A percentile compares a stretch with the other conserved stretches of the same genome.
phyloP scores from a whole-genome alignment of 2,329 filamentous ascomycete species.

The Alternaria longipes region DNA sequence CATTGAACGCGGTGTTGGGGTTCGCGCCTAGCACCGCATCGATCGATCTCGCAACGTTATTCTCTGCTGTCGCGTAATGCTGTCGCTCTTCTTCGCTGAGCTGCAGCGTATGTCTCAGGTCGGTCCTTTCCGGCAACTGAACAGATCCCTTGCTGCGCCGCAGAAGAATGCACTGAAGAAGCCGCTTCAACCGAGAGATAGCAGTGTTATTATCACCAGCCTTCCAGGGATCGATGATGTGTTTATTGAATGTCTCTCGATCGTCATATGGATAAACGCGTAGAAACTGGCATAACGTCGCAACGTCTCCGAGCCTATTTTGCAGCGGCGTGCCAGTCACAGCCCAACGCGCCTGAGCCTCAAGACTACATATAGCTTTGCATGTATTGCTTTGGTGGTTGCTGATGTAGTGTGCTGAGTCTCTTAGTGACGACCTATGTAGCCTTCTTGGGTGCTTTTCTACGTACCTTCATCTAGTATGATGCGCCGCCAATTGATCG shows the following conservation, averaged over 20 bases:
- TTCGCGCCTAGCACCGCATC: neutral
- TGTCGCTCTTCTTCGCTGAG: neutral
- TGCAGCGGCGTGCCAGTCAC: constrained; percentile 58
- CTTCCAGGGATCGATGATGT: constrained; percentile 55
- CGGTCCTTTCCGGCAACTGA: constrained; percentile 49
- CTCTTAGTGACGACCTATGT: neutral
- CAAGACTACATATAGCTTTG: constrained; percentile 48
- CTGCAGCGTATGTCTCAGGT: constrained; percentile 25
- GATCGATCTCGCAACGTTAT: neutral
- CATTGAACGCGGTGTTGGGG: neutral
- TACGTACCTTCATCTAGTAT: constrained; percentile 41
- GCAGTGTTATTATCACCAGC: constrained; percentile 48
- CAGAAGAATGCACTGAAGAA: constrained; percentile 53
- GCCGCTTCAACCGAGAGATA: constrained; percentile 50
- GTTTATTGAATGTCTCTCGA: constrained; percentile 49
- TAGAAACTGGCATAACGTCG: constrained; percentile 29
- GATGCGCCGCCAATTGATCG: constrained; percentile 50
- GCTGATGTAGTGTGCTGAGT: constrained; percentile 29
- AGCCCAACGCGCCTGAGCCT: constrained; percentile 60
- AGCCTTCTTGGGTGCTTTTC: neutral
- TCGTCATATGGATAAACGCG: constrained; percentile 35
- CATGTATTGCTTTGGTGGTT: constrained; percentile 32
- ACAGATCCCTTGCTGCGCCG: constrained; percentile 54
- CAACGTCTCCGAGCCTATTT: constrained; percentile 28
- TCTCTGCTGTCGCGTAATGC: neutral